Base-by-base conservation (phyloP, 2,329 filamentous ascomycete species). In the Cryphonectria nitschkei region DNA sequence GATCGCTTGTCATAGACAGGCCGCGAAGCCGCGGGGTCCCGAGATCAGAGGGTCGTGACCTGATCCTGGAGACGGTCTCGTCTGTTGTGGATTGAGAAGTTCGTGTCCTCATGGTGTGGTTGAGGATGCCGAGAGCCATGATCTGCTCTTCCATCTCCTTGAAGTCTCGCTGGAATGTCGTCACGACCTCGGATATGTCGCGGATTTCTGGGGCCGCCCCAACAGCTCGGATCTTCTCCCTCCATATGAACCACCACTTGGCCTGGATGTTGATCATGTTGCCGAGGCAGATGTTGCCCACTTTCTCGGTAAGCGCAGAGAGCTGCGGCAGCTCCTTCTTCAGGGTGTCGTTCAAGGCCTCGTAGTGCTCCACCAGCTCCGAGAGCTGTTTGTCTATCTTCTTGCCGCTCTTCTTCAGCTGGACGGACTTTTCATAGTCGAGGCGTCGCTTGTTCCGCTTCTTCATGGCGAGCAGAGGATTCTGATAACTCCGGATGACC, bases 371-470 rank as follows among this genome's bases (percentile, higher is more conserved):
- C 29, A 94, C 93, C 54, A 92, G 89, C 75, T 97, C 94, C 22
- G 88, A 85, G 4, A 95, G 91, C 79, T 95, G 96, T 77, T 94
- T 92, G 79, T 98, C 95, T 16, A 94, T 86, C 75, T 93, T 97
- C 80, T 97, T 95, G 73, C 94, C 93, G 46, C 89, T 87, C 61
- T 94, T 92, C 77, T 92, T 91, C 71, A 95, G 86, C 75, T 92
- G 89, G 77, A 93, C 90, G 75, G 89, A 93, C 75, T 92, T 92
- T 74, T 95, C 93, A 80, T 93, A 98, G 78, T 98, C 94, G 22
- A 95, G 84, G 19, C 97, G 88, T n/a, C 93, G 91, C 84, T 98
- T 98, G 76, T 95, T 92, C 34, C 96, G 92, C 83, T 98, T 97
- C 78, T 94, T 93, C 89, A 98, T 97, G 4, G 96, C 92, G 71